These are phyloP conservation scores for Trichoderma arundinaceum DNA, from an alignment of 2,329 filamentous ascomycete genomes.

Conservation along the genomic window DNA sequence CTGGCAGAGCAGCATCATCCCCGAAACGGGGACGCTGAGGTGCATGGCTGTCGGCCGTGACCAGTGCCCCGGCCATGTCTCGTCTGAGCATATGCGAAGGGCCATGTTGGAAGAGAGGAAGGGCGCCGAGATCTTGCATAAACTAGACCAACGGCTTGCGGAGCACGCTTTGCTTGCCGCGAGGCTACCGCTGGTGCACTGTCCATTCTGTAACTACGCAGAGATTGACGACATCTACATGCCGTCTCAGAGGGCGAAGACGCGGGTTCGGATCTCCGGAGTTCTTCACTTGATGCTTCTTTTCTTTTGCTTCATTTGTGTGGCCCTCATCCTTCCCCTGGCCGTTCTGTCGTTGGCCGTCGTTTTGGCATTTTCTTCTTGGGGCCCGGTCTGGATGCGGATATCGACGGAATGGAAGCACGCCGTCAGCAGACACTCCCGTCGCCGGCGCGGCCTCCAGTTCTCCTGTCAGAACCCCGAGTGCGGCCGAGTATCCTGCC, in stretches of 20 bases:
- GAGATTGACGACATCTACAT: conserved; percentile 82
- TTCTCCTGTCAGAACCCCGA: conserved; percentile 76
- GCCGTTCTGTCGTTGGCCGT: conserved; percentile 55
- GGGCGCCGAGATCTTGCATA: conserved; percentile 72
- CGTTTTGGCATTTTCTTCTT: conserved; percentile 52
- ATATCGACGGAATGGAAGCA: conserved; percentile 57
- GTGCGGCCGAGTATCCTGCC: conserved; percentile 76
- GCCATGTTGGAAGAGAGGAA: conserved; percentile 73
- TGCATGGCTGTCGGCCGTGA: conserved; percentile 78
- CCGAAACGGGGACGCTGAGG: conserved; percentile 72
- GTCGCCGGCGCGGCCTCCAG: conserved; percentile 72
- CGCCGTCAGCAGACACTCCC: conserved; percentile 70
- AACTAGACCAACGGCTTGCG: conserved; percentile 79
- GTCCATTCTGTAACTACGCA: conserved; percentile 90
- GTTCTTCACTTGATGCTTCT: conserved; percentile 58
- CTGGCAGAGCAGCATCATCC: conserved; percentile 81
- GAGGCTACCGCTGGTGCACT: conserved; percentile 76
- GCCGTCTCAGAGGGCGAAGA: conserved; percentile 58
- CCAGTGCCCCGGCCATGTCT: conserved; percentile 77
- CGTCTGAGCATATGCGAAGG: conserved; percentile 70
- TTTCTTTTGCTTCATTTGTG: conserved; percentile 56
- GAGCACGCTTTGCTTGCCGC: conserved; percentile 77
- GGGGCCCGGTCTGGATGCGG: conserved; percentile 50
- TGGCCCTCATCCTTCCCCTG: conserved; percentile 62
- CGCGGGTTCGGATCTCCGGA: conserved; percentile 62